Evolutionary conservation across 805 yeast genomes (phyloP).

Genomic region (Metschnikowia chrysomelidarum): DNA sequence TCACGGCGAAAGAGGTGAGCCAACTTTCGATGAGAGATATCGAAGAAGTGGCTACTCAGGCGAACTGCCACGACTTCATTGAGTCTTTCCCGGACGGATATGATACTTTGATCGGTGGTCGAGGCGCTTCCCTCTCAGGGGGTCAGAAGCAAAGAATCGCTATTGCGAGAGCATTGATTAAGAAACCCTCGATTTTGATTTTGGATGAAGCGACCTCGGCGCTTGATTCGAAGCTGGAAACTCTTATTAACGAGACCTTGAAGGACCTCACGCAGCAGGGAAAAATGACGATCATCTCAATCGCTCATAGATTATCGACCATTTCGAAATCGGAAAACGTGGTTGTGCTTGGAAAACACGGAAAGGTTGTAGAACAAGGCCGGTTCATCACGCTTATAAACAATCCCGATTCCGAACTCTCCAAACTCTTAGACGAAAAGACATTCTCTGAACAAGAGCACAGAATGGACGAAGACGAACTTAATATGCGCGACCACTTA

Average conservation of each 20-base stretch:
- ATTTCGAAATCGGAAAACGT: constrained; percentile 45
- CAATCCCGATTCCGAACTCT: constrained; percentile 40
- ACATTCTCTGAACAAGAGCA: constrained; percentile 22
- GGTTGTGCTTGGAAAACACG: constrained; percentile 41
- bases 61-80: constrained; percentile 59
- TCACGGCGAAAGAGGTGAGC: constrained; percentile 36
- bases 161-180: constrained; percentile 69
- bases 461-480: constrained; percentile 23
- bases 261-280: constrained; percentile 37
- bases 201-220: constrained; percentile 73
- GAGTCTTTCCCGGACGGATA: constrained; percentile 57
- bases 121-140: constrained; percentile 63
- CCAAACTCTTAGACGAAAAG: constrained; percentile 40
- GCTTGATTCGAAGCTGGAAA: constrained; percentile 52
- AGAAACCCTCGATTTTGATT: constrained; percentile 60
- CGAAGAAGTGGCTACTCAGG: constrained; percentile 45
- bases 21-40: constrained; percentile 41
- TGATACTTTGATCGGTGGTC: constrained; percentile 53
- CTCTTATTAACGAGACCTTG: constrained; percentile 41
- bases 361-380: constrained; percentile 41
- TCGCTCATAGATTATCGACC: constrained; percentile 45
- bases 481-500: constrained; percentile 24
- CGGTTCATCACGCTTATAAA: constrained; percentile 40
- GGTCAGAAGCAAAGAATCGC: constrained; percentile 80
- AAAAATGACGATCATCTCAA: constrained; percentile 42